Percentiles rank a stretch among this genome's conserved stretches.
Conservation (phyloP, 495 filamentous ascomycete genomes). For the Talaromyces proteolyticus region DNA sequence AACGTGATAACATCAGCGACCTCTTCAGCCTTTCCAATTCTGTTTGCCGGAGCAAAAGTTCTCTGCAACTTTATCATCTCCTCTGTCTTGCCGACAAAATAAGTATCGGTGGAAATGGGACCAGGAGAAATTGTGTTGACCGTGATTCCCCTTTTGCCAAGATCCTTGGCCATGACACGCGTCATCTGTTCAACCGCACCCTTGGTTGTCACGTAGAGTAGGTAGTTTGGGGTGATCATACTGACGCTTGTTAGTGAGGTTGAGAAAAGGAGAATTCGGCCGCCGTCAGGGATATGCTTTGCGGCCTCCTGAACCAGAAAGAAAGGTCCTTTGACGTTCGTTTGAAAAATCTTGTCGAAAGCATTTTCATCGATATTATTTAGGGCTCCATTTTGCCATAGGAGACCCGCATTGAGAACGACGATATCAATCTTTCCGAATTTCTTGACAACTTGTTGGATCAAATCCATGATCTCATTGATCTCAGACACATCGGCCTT, state of each 20-base stretch:
- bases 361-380: conserved; percentile 49
- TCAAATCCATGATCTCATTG: conserved; percentile 31
- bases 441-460: conserved; percentile 31
- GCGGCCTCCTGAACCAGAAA: conserved; percentile 59
- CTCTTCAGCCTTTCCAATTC: conserved; percentile 56
- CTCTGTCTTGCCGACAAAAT: conserved; percentile 56
- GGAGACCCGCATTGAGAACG: conserved; percentile 53
- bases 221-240: conserved; percentile 48
- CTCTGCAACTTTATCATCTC: conserved; percentile 47
- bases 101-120: conserved; percentile 62
- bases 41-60: conserved; percentile 44
- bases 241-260: conserved; percentile 40
- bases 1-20: conserved; percentile 53
- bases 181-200: conserved; percentile 68
- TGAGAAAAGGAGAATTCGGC: conserved; percentile 56
- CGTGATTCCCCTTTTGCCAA: conserved; percentile 51
- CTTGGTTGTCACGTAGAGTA: conserved; percentile 58
- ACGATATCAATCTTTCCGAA: conserved; percentile 57
- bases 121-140: conserved; percentile 66
- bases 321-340: conserved; percentile 65
- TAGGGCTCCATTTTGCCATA: conserved; percentile 47
- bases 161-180: conserved; percentile 57
- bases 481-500: conserved; percentile 43
- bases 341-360: conserved; percentile 47
- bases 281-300: conserved; percentile 50